phyloP scores from a whole-genome alignment of 805 yeast species.

The Pichia thaimueangensis region DNA sequence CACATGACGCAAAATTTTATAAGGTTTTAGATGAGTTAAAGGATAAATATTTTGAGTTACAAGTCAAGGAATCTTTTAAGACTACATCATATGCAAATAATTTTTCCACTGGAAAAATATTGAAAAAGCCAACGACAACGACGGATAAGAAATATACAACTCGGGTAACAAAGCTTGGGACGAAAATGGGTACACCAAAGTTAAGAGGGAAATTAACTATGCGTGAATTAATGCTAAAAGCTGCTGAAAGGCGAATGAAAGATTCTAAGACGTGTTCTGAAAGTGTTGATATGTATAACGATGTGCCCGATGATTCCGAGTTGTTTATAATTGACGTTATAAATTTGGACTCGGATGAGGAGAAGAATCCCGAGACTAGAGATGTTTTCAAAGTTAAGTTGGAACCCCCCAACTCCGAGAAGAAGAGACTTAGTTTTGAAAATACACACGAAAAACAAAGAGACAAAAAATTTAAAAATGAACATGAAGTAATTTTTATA shows the following conservation, averaged over 20 bases:
- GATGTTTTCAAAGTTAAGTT: no score
- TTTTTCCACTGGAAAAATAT: neutral
- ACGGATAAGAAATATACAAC: slow-evolving; percentile 35
- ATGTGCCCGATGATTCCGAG: slow-evolving; percentile 40
- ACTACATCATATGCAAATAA: slow-evolving; percentile 43
- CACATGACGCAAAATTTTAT: slow-evolving; percentile 74
- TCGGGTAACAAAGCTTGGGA: slow-evolving; percentile 33
- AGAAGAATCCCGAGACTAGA: no score
- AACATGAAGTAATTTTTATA: no score
- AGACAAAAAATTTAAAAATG: no score
- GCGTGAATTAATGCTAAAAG: slow-evolving; percentile 45
- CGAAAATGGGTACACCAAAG: slow-evolving; percentile 8
- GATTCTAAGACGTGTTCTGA: slow-evolving; percentile 45
- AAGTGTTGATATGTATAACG: slow-evolving; percentile 20
- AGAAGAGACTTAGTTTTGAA: no score
- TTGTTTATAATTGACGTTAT: slow-evolving; percentile 31
- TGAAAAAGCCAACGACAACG: slow-evolving; percentile 36
- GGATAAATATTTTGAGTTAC: slow-evolving; percentile 40
- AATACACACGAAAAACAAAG: no score
- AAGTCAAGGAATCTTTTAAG: slow-evolving; percentile 35
- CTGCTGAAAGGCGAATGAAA: slow-evolving; percentile 55
- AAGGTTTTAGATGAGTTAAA: slow-evolving; percentile 54
- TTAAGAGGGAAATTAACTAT: slow-evolving; percentile 15
- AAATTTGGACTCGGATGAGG: slow-evolving; percentile 15
- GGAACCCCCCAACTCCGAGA: no score